Evolutionary conservation across 2,329 filamentous ascomycete genomes (phyloP), one percentile per base, ranked within the genome.

Genomic region (Fusarium devonianum): DNA sequence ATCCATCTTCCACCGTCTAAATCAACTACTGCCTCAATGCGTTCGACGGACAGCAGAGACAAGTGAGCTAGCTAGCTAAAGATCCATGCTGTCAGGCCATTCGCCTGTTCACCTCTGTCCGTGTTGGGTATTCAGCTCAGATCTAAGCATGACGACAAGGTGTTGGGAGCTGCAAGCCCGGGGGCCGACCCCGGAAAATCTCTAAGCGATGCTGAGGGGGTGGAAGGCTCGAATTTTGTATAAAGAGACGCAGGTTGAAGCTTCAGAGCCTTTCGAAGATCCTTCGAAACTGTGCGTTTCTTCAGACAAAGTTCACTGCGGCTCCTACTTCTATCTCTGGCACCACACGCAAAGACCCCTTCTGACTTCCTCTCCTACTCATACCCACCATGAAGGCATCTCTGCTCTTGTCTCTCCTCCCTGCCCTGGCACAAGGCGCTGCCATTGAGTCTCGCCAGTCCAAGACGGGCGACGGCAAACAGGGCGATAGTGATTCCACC

Each of bases 401-500:
- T 5, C n/a, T 62, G 2, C 14, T 64, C 19, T 7, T 66, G 2
- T 40, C 53, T 0, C 48, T 67, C 1, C 60, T 67, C 3, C 60
- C 64, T 6, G 35, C 46, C 4, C 39, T 67, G 2, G 39, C 54
- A 3, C 40, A 60, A 5, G 44, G 44, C 3, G 58, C 49, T 2
- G 48, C 49, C 48, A 57, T 64, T 16, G 43, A 42, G 18, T 26
- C 34, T 2, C 56, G 48, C 37, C 60, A 54, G 26, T 64, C 35
- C 3, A 38, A 61, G 34, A 65, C 63, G 0, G 65, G 65, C 0
- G 65, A 67, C 26, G 65, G 65, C 1, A 35, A 42, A 0, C 46
- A 60, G 21, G 65, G 65, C 2, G 55, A 50, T 1, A 36, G 47
- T 0, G 65, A 67, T 22, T 51, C 57, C 10, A 66, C 65, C 2